Conservation (phyloP, 2,329 filamentous ascomycete species). For the Colletotrichum sp. region DNA sequence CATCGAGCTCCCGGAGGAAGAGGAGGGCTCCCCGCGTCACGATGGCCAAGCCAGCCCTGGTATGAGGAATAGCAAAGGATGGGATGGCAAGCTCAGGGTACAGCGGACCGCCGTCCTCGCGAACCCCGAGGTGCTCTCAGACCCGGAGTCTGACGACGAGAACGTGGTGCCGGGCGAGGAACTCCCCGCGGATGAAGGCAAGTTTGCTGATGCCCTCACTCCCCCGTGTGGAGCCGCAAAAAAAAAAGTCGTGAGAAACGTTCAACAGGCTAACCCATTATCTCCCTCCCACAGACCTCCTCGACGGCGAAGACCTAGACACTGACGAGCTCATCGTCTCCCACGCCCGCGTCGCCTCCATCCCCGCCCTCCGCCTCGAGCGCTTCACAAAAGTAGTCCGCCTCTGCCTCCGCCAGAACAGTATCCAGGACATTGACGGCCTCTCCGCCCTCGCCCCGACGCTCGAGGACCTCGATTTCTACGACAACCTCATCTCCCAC, state of each 20-base stretch:
- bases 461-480: conserved; percentile 87
- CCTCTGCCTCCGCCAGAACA: conserved; percentile 92
- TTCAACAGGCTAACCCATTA: conserved; percentile 10
- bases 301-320: conserved; percentile 64
- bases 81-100: conserved; percentile 84
- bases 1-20: conserved; percentile 52
- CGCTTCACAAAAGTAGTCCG: conserved; percentile 79
- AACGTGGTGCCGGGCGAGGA: conserved; percentile 73
- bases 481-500: conserved; percentile 93
- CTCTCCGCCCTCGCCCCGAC: conserved; percentile 69
- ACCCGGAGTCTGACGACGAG: conserved; percentile 79
- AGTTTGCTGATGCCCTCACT: conserved; percentile 15
- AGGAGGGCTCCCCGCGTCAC: conserved; percentile 40
- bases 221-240: neutral
- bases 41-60: conserved; percentile 51
- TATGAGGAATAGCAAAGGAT: conserved; percentile 69
- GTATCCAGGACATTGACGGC: conserved; percentile 80
- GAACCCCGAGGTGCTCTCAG: conserved; percentile 83
- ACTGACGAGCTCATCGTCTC: conserved; percentile 85
- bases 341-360: conserved; percentile 83
- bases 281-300: conserved; percentile 51
- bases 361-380: conserved; percentile 79
- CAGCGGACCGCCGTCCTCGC: conserved; percentile 71
- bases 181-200: conserved; percentile 84
- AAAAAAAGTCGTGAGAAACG: neutral